Percentiles rank a stretch among this genome's conserved stretches.
phyloP scores from a whole-genome alignment of 2,329 filamentous ascomycete genomes.

The Ceratocystis smalleyi region DNA sequence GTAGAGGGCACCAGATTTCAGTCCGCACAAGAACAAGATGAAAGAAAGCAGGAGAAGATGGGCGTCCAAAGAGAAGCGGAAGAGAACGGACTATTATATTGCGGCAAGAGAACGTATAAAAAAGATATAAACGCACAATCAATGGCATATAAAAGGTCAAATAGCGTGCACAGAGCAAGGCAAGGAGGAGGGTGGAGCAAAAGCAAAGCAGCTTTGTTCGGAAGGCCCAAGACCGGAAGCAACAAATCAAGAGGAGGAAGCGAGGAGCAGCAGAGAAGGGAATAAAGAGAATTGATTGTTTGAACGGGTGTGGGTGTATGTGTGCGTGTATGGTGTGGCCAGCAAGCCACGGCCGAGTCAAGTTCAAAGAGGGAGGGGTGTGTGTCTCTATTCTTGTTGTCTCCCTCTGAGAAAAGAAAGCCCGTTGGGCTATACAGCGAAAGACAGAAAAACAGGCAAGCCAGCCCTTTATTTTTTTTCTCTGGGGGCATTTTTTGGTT shows the following conservation, averaged over 20 bases:
- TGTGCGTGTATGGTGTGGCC: no score
- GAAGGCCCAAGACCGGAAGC: neutral
- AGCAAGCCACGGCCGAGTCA: no score
- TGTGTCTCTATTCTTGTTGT: no score
- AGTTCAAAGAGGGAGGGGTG: no score
- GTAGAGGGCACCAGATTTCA: no score
- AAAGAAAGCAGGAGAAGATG: neutral
- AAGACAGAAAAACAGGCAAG: no score
- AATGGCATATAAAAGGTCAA: neutral
- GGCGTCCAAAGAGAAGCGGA: neutral
- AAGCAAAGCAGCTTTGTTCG: neutral
- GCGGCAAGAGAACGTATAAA: neutral
- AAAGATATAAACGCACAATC: neutral
- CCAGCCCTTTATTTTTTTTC: no score
- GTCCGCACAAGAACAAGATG: neutral
- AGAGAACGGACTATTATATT: slow-evolving; percentile 1
- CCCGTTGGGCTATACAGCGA: no score
- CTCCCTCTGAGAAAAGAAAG: no score
- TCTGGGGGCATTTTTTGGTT: no score
- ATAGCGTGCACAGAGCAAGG: neutral
- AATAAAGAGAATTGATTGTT: neutral
- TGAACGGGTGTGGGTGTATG: no score
- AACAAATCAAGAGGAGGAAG: neutral
- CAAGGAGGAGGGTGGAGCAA: neutral
- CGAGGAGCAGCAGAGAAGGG: neutral